Conservation (phyloP, 345 rosid genomes). For the Eutrema yunnanense region DNA sequence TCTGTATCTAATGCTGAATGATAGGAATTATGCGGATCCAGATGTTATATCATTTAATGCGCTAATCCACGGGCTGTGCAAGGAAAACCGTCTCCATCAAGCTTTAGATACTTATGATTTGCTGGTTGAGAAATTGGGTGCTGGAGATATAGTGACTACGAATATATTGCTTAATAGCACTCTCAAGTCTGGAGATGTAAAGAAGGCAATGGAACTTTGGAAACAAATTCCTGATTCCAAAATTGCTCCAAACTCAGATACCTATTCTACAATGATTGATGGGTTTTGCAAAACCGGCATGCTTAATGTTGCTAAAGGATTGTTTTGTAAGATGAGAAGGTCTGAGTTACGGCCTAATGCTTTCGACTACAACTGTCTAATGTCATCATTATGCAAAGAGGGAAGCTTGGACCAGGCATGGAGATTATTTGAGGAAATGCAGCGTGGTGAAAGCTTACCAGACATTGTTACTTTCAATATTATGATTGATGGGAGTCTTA, state of each 20-base stretch:
- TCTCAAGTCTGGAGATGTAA: constrained; percentile 40
- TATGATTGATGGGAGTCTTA: constrained; percentile 56
- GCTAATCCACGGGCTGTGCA: constrained; percentile 56
- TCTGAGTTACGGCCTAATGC: constrained; percentile 32
- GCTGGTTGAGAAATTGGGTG: constrained; percentile 42
- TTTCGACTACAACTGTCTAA: constrained; percentile 43
- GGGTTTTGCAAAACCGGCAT: constrained; percentile 49
- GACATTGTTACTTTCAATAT: constrained; percentile 46
- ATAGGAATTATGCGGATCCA: constrained; percentile 34
- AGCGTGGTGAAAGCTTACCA: constrained; percentile 27
- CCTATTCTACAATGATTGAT: constrained; percentile 44
- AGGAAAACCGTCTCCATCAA: constrained; percentile 36
- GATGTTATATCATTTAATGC: constrained; percentile 44
- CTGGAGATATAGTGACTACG: constrained; percentile 40
- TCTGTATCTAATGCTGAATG: constrained; percentile 34
- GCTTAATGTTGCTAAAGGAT: constrained; percentile 58
- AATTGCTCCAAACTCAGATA: constrained; percentile 40
- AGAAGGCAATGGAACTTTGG: constrained; percentile 57
- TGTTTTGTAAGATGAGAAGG: constrained; percentile 44
- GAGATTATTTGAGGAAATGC: constrained; percentile 51
- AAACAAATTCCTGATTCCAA: constrained; percentile 38
- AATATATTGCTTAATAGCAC: constrained; percentile 42
- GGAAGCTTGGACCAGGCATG: constrained; percentile 59
- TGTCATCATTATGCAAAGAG: constrained; percentile 59
- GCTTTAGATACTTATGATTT: constrained; percentile 41